Evolutionary conservation across 2,329 filamentous ascomycete species (phyloP), one percentile per base, ranked within the genome.

Genomic region (Zopfia rhizophila): DNA sequence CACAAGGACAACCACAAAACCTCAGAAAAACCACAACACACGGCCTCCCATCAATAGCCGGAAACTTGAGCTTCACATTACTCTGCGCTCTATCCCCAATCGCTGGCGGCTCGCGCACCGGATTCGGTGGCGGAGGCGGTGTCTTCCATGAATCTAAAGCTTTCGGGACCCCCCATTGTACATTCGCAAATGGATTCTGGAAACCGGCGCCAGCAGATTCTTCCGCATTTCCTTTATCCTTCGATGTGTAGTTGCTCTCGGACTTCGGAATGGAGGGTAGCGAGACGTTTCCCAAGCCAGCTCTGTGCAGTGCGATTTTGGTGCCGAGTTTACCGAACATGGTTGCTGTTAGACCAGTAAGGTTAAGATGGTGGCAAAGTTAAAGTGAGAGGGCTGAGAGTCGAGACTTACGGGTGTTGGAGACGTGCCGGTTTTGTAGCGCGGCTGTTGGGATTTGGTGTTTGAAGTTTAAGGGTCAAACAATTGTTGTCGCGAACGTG

Each of bases 271-370:
- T 45, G 38, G 63, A 63, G 43, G 67, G 48, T 44, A 84, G 69
- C 33, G 76, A 67, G 55, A 83, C 72, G 66, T 73, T 78, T 27
- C 79, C 75, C 42, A 85, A 65, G 61, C 82, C 82, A 38, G 76
- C 76, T 62, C 82, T 83, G 54, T 76, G 81, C 56, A 85, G 73
- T 50, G 82, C 82, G 53, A 84, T 69, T 67, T 85, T 85, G 32
- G 82, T 81, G 12, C 78, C 77, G 45, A 85, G 69, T 53, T 73
- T 79, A 58, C 78, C 77, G 61, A 85, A 77, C 82, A 84, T 85
- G 42, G 60, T 69, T 31, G 29, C 32, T 24, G 44, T 33, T 29
- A n/a, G n/a, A n/a, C n/a, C n/a, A n/a, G n/a, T n/a, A n/a, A n/a
- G n/a, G n/a, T n/a, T n/a, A n/a, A n/a, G n/a, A n/a, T n/a, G n/a